Evolutionary conservation across 768 basidiomycete species (phyloP).

Genomic region (Naganishia antarctica): DNA sequence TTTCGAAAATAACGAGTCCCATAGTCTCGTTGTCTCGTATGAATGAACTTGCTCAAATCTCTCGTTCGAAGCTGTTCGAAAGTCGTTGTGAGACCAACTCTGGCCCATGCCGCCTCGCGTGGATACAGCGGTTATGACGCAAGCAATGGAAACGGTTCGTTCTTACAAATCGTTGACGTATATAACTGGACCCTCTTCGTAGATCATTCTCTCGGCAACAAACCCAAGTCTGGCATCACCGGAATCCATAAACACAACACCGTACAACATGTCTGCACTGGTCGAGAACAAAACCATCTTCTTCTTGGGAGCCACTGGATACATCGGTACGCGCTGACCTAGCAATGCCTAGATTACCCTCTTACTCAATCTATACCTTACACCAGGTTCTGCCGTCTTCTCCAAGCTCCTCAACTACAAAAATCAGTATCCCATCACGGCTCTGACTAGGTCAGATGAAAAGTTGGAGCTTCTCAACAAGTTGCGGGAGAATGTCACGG

Average conservation of each 20-base stretch:
- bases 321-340: conserved; percentile 31
- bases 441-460: conserved; percentile 34
- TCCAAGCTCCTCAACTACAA: conserved; percentile 27
- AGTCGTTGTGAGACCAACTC: too few species aligned
- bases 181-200: background rate
- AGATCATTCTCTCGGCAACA: background rate
- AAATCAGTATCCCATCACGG: conserved; percentile 32
- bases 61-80: too few species aligned
- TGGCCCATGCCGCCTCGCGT: too few species aligned
- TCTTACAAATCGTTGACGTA: background rate
- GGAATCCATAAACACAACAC: background rate
- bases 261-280: conserved; percentile 13
- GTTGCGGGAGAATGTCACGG: conserved; percentile 32
- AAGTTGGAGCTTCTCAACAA: conserved; percentile 37
- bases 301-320: conserved; percentile 41
- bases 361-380: too few species aligned
- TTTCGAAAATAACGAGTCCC: too few species aligned
- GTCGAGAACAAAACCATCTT: conserved; percentile 33
- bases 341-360: too few species aligned
- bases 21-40: too few species aligned
- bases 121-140: background rate
- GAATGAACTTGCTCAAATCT: too few species aligned
- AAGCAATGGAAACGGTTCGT: background rate
- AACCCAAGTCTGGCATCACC: background rate
- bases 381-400: conserved; percentile 28